Conservation (phyloP, 2,329 filamentous ascomycete species). For the Plenodomus biglobosus region DNA sequence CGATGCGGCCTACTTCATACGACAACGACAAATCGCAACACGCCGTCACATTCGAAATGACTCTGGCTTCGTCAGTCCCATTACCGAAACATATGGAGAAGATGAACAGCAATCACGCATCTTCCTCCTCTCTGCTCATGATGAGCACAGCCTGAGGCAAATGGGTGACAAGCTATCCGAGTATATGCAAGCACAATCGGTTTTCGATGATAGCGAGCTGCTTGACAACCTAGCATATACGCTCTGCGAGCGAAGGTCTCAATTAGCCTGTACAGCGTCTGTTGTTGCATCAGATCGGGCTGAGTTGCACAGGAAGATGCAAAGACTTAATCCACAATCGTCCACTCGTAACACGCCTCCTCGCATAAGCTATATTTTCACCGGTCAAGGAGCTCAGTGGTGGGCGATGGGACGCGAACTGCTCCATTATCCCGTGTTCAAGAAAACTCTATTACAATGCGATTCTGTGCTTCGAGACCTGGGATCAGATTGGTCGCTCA, state of each 20-base stretch:
- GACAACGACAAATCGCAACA: background rate
- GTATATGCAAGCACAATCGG: conserved; percentile 6
- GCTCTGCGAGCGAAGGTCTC: conserved; percentile 16
- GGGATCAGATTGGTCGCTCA: conserved; percentile 11
- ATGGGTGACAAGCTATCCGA: conserved; percentile 21
- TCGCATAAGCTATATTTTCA: conserved; percentile 39
- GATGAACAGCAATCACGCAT: conserved; percentile 1
- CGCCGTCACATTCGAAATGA: conserved; percentile 5
- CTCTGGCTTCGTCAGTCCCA: conserved; percentile 9
- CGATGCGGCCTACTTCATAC: conserved; percentile 26
- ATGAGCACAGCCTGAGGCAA: conserved; percentile 5
- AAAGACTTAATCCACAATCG: background rate
- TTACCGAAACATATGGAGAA: conserved; percentile 1
- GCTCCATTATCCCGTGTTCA: conserved; percentile 18
- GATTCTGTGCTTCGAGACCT: conserved; percentile 4
- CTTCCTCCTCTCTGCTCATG: conserved; percentile 19
- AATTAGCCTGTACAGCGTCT: conserved; percentile 1
- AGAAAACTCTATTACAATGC: conserved; percentile 6
- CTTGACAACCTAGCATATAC: conserved; percentile 23
- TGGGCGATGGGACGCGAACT: conserved; percentile 46
- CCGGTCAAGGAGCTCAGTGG: conserved; percentile 51
- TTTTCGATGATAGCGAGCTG: conserved; percentile 6
- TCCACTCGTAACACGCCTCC: background rate
- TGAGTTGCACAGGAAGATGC: conserved; percentile 3
- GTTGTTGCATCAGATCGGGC: conserved; percentile 4